phyloP scores from a whole-genome alignment of 2,329 filamentous ascomycete genomes.

The Microdochium paspali region DNA sequence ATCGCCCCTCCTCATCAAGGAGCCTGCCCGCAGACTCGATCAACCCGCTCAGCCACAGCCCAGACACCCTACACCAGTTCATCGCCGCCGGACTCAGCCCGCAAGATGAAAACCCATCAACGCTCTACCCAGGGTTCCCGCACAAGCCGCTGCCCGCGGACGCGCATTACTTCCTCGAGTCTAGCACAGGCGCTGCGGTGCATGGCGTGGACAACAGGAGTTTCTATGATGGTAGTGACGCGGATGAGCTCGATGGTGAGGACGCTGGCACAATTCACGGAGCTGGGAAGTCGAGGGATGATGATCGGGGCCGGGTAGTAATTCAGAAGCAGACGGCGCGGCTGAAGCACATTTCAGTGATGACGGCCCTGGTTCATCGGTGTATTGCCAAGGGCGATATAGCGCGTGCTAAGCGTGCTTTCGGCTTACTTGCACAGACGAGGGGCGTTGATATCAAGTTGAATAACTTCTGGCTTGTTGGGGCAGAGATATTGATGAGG shows the following conservation, averaged over 20 bases:
- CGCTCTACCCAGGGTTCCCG: conserved; percentile 35
- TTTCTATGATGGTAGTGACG: conserved; percentile 1
- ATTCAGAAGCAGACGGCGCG: conserved; percentile 21
- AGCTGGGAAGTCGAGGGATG: conserved; percentile 1
- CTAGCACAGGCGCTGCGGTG: background rate
- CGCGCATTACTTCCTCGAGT: conserved; percentile 1
- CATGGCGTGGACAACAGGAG: conserved; percentile 1
- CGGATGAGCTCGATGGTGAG: conserved; percentile 2
- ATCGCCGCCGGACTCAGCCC: conserved; percentile 41
- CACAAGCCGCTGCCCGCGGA: conserved; percentile 30
- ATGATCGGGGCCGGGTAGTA: conserved; percentile 6
- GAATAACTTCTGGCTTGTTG: conserved; percentile 70
- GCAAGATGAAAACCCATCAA: conserved; percentile 30
- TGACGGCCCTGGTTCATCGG: conserved; percentile 62
- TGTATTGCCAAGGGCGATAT: conserved; percentile 66
- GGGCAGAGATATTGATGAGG: conserved; percentile 74
- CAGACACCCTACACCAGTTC: conserved; percentile 42
- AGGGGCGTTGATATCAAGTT: conserved; percentile 58
- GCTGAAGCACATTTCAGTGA: conserved; percentile 50
- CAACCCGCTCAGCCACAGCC: conserved; percentile 47
- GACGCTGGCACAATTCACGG: background rate
- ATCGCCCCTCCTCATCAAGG: background rate
- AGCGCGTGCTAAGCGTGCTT: conserved; percentile 61
- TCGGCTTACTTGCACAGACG: conserved; percentile 59
- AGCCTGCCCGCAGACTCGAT: conserved; percentile 26